Conservation (phyloP, 208 protist species). For the Leptomonas seymouri region DNA sequence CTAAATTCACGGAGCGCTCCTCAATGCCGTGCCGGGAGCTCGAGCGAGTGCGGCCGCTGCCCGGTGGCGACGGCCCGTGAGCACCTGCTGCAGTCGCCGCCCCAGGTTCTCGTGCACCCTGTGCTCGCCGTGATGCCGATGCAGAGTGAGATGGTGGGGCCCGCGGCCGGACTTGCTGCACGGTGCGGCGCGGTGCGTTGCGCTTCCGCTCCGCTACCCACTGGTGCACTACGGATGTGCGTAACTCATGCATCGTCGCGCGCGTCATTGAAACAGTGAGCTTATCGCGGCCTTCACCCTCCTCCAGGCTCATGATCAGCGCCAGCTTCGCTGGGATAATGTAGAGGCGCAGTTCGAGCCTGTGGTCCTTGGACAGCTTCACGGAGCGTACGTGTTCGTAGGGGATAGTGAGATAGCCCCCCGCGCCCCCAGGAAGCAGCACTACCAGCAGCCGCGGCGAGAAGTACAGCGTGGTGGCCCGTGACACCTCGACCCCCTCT, state of each 20-base stretch:
- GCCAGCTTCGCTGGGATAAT: slow-evolving; percentile 66
- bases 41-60: slow-evolving; percentile 8
- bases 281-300: slow-evolving; percentile 46
- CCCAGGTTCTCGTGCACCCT: too few species aligned
- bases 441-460: slow-evolving; percentile 71
- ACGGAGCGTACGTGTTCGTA: slow-evolving; percentile 87
- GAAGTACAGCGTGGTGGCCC: slow-evolving; percentile 83
- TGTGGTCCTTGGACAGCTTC: slow-evolving; percentile 74
- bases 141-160: neutral
- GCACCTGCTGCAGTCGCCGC: too few species aligned
- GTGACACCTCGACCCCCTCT: slow-evolving; percentile 53
- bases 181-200: slow-evolving; percentile 40
- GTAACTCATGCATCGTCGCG: slow-evolving; percentile 58
- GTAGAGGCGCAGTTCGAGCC: slow-evolving; percentile 72
- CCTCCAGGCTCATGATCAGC: slow-evolving; percentile 47
- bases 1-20: slow-evolving; percentile 20
- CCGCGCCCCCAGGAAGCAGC: slow-evolving; percentile 55
- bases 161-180: slow-evolving; percentile 2
- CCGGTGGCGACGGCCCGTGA: neutral
- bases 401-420: slow-evolving; percentile 83
- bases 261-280: slow-evolving; percentile 75
- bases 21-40: slow-evolving; percentile 10
- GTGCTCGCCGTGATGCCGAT: neutral
- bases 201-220: slow-evolving; percentile 85
- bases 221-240: slow-evolving; percentile 54